phyloP scores from a whole-genome alignment of 192 early-diverging fungal species.

The Linnemannia zychae region DNA sequence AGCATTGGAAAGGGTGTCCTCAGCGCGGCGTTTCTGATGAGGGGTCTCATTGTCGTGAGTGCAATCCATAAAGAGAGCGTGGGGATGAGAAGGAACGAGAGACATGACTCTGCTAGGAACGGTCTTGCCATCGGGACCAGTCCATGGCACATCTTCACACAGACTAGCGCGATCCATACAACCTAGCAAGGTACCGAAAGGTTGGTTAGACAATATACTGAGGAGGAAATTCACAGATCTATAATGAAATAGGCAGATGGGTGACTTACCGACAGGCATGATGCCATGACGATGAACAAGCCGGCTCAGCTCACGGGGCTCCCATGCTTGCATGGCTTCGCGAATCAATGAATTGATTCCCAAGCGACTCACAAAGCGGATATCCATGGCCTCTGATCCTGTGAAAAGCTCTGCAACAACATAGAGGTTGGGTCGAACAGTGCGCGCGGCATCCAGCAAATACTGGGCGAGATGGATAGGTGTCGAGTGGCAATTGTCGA shows the following conservation, averaged over 20 bases:
- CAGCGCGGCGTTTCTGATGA: constrained; percentile 88
- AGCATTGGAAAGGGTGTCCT: constrained; percentile 92
- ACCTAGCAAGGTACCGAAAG: constrained; percentile 55
- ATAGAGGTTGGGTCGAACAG: constrained; percentile 90
- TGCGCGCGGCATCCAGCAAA: constrained; percentile 89
- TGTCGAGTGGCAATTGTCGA: constrained; percentile 99
- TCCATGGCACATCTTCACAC: constrained; percentile 59
- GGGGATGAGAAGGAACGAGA: constrained; percentile 84
- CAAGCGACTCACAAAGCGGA: constrained; percentile 90
- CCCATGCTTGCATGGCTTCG: constrained; percentile 99
- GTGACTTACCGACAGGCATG: constrained; percentile 81
- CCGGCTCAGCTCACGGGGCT: constrained; percentile 89
- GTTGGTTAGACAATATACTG: background rate
- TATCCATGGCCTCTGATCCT: constrained; percentile 95
- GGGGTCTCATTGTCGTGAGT: constrained; percentile 99
- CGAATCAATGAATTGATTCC: constrained; percentile 98
- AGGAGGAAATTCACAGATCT: background rate
- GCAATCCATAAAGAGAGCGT: constrained; percentile 99
- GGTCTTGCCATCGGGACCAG: constrained; percentile 56
- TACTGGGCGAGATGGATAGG: constrained; percentile 95
- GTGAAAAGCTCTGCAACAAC: constrained; percentile 99
- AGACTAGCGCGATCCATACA: constrained; percentile 83
- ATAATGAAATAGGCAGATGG: background rate
- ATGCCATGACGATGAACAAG: constrained; percentile 93
- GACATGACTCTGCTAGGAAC: constrained; percentile 72